Evolutionary conservation across 345 rosid species (phyloP).

Genomic region (Salix arbutifolia): DNA sequence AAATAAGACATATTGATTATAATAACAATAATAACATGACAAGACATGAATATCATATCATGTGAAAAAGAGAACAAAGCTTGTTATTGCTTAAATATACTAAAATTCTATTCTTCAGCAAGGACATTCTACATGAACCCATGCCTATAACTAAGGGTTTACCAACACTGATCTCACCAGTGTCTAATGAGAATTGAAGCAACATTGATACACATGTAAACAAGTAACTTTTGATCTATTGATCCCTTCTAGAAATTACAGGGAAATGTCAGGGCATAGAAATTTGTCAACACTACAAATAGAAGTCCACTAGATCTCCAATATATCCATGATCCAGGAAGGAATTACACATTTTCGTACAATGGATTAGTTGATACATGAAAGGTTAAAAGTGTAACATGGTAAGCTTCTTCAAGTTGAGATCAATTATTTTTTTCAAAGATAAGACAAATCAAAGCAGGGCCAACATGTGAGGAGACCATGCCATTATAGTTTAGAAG

Average conservation of each 20-base stretch:
- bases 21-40: constrained; percentile 3
- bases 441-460: too few species aligned
- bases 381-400: too few species aligned
- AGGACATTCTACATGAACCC: not conserved
- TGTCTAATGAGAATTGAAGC: not conserved
- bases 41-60: not conserved
- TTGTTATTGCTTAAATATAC: not conserved
- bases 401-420: too few species aligned
- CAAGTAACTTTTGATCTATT: not conserved
- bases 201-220: not conserved
- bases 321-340: not conserved
- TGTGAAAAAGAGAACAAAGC: not conserved
- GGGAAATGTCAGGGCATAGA: not conserved
- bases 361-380: too few species aligned
- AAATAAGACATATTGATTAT: not conserved
- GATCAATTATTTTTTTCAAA: too few species aligned
- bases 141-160: not conserved
- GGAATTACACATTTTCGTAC: too few species aligned
- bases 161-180: not conserved
- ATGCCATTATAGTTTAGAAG: too few species aligned
- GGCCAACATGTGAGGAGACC: too few species aligned
- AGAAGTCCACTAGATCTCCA: not conserved
- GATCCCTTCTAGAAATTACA: not conserved
- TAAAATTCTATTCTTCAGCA: not conserved
- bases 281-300: not conserved